phyloP scores from a whole-genome alignment of 345 rosid species.

The Rhizophora mangle region DNA sequence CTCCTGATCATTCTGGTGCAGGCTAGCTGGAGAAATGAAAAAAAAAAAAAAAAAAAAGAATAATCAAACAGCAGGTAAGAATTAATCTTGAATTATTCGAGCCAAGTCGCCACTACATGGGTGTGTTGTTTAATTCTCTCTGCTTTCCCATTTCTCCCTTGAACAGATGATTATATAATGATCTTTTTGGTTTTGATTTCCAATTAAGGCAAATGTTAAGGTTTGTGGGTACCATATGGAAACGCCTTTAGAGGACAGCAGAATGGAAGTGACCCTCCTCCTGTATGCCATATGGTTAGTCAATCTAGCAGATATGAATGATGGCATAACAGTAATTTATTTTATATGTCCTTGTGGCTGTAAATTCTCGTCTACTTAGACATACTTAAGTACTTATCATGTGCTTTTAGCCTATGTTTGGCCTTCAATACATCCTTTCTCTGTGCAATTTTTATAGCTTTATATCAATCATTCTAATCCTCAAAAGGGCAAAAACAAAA shows the following conservation, averaged over 20 bases:
- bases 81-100: conserved; percentile 1
- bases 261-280: conserved; percentile 7
- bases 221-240: conserved; percentile 27
- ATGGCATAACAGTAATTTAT: conserved; percentile 7
- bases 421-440: background rate
- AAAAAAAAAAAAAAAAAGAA: background rate
- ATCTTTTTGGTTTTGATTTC: conserved; percentile 14
- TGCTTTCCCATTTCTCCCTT: background rate
- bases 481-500: too few species aligned
- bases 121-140: background rate
- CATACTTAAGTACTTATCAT: background rate
- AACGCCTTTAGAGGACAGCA: conserved; percentile 18
- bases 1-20: conserved; percentile 12
- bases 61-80: background rate
- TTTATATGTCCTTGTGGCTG: background rate
- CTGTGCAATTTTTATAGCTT: too few species aligned
- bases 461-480: too few species aligned
- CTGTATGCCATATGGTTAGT: conserved; percentile 1
- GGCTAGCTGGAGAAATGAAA: conserved; percentile 5
- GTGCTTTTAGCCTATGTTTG: background rate
- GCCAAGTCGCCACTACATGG: background rate
- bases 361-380: conserved; percentile 2
- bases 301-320: conserved; percentile 3
- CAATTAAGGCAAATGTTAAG: conserved; percentile 10
- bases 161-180: conserved; percentile 9